Conservation (phyloP, 169 alveolate species). For the Neospora caninum region DNA sequence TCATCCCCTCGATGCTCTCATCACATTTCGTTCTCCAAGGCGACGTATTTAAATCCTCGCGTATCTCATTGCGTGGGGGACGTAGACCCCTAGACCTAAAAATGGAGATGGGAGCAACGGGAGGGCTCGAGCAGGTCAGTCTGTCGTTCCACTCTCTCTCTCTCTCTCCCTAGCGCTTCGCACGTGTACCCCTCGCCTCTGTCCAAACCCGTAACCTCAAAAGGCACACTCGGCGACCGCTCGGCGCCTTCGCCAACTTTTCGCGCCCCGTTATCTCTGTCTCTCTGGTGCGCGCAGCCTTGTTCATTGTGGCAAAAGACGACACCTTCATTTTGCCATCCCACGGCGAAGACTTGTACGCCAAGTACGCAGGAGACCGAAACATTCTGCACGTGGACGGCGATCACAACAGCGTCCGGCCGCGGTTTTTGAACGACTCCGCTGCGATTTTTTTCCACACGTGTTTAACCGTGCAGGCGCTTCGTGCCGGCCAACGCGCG, state of each 20-base stretch:
- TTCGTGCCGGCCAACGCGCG: neutral
- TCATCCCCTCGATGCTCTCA: slow-evolving; percentile 54
- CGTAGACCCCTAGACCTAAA: too few relatives aligned
- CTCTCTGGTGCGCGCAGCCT: slow-evolving; percentile 61
- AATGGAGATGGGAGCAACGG: too few relatives aligned
- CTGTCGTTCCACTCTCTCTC: too few relatives aligned
- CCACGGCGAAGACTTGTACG: slow-evolving; percentile 51
- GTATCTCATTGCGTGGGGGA: too few relatives aligned
- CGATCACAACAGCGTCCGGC: slow-evolving; percentile 77
- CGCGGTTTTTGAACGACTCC: slow-evolving; percentile 71
- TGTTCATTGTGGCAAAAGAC: slow-evolving; percentile 66
- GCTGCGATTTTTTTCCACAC: slow-evolving; percentile 73
- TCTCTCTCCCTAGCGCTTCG: too few relatives aligned
- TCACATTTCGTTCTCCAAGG: neutral
- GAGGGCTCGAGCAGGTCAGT: too few relatives aligned
- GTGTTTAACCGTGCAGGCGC: slow-evolving; percentile 7
- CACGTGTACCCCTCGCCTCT: too few relatives aligned
- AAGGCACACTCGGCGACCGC: too few relatives aligned
- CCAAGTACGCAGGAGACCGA: slow-evolving; percentile 56
- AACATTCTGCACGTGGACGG: slow-evolving; percentile 72
- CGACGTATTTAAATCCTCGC: too few relatives aligned
- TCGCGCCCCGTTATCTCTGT: too few relatives aligned
- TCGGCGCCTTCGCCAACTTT: too few relatives aligned
- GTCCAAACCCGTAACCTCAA: too few relatives aligned
- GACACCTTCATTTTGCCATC: slow-evolving; percentile 72